Base-by-base conservation (phyloP, 108 stramenopile species). In the Schizochytrium sp. region DNA sequence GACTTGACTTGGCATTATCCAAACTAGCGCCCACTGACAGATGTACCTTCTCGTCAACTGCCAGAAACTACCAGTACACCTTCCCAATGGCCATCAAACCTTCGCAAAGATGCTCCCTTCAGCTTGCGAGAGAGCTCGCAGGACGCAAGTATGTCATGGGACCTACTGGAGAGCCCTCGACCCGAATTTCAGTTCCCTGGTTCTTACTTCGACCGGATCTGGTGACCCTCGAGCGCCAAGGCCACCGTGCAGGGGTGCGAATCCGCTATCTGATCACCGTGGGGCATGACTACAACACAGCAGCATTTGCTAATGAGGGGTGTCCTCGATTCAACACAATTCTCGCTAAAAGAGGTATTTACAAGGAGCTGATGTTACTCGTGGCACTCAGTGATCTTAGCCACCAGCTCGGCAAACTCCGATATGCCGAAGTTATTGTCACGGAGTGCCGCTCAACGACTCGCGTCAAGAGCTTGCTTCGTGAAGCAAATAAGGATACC, bases 161-260 rank as follows among this genome's bases (percentile, higher is more conserved):
- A 47, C 76, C 47, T 8, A 55, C 53, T 5, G 47, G 50, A 10
- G 76, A 83, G 28, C 50, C 47, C 50, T 10, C 50, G 10, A 83
- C 50, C 47, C 47, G 53, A 12, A 83, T 83, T 53, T 55, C 76
- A 10, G 76, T 83, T 5, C 76, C 76, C 10, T 83, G 76, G 76
- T 83, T 83, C 53, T 55, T 83, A 38, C 53, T 83, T 47, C 47
- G 76, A 53, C 76, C 76, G n/a, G 76, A 83, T 55, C 76, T 83
- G 76, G 76, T 83, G 17, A 83, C 76, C 10, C 76, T 83, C 47
- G 76, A 83, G 28, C 8, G 53, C 1, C 53, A 55, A 28, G 19
- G 50, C 50, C 76, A 55, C 50, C 19, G 55, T 2, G 47, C 76
- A 5, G 76, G 76, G 15, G 76, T 83, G 1, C 76, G 76, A 5